Percentiles rank a stretch among this genome's conserved stretches.
Conservation (phyloP, 2,329 filamentous ascomycete genomes). For the Pseudogymnoascus sp. region DNA sequence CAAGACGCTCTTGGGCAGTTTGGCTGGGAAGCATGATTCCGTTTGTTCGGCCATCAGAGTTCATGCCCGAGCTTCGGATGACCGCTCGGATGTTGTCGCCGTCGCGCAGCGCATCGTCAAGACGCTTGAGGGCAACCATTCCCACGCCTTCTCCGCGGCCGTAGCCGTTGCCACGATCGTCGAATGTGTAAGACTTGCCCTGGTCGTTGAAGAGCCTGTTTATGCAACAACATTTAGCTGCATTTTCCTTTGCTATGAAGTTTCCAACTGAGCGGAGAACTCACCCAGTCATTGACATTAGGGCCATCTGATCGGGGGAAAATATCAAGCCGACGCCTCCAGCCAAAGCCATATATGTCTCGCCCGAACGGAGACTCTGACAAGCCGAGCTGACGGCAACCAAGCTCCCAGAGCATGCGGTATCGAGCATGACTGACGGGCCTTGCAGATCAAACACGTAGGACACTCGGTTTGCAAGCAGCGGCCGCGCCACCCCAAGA, state of each 20-base stretch:
- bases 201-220: constrained; percentile 26
- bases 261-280: not conserved
- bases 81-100: constrained; percentile 37
- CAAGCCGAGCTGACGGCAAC: constrained; percentile 46
- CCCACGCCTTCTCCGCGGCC: constrained; percentile 39
- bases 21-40: constrained; percentile 38
- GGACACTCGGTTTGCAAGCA: constrained; percentile 20
- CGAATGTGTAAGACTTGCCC: constrained; percentile 30
- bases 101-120: constrained; percentile 35
- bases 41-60: constrained; percentile 38
- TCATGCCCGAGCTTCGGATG: constrained; percentile 35
- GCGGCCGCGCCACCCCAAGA: not conserved
- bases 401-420: constrained; percentile 34
- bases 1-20: constrained; percentile 29
- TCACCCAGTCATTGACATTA: constrained; percentile 19
- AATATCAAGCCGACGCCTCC: constrained; percentile 16
- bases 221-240: constrained; percentile 12
- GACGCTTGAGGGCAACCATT: constrained; percentile 35
- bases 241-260: not conserved
- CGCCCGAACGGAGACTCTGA: constrained; percentile 26
- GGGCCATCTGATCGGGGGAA: constrained; percentile 20
- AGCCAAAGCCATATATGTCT: constrained; percentile 21
- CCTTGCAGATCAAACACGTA: constrained; percentile 21
- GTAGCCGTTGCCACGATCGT: constrained; percentile 38
- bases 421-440: constrained; percentile 16